These are phyloP conservation scores for Ligustrum vulgare DNA, from an alignment of 257 asterid species.

Conservation along the genomic window DNA sequence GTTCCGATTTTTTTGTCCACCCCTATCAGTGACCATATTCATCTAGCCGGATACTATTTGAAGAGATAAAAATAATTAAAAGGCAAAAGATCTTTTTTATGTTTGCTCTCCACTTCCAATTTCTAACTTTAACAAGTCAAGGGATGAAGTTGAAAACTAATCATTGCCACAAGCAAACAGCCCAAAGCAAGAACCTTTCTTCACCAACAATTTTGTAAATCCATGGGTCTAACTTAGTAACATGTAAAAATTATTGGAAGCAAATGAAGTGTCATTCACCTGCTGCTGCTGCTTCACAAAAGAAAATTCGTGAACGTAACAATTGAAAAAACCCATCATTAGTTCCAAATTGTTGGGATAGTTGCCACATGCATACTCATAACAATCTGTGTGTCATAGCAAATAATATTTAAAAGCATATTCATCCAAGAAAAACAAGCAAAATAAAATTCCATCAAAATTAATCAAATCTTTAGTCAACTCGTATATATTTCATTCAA, in stretches of 20 bases:
- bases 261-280: no score
- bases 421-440: no score
- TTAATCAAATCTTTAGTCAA: background rate
- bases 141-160: background rate
- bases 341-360: no score
- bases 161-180: slow-evolving; percentile 49
- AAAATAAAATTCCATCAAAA: no score
- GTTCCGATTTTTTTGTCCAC: no score
- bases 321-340: no score
- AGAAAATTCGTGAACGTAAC: no score
- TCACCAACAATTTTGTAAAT: slow-evolving; percentile 73
- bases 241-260: slow-evolving; percentile 4
- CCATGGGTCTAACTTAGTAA: background rate
- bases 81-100: background rate
- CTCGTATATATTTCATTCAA: background rate
- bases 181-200: slow-evolving; percentile 97
- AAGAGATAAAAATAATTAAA: background rate
- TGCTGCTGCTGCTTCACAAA: no score
- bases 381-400: no score
- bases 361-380: no score
- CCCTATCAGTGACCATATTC: background rate
- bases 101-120: background rate
- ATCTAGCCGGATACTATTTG: background rate
- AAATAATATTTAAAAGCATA: no score
- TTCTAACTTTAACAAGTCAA: background rate